Evolutionary conservation across 2,329 filamentous ascomycete genomes (phyloP).

Genomic region (Geosmithia flava): DNA sequence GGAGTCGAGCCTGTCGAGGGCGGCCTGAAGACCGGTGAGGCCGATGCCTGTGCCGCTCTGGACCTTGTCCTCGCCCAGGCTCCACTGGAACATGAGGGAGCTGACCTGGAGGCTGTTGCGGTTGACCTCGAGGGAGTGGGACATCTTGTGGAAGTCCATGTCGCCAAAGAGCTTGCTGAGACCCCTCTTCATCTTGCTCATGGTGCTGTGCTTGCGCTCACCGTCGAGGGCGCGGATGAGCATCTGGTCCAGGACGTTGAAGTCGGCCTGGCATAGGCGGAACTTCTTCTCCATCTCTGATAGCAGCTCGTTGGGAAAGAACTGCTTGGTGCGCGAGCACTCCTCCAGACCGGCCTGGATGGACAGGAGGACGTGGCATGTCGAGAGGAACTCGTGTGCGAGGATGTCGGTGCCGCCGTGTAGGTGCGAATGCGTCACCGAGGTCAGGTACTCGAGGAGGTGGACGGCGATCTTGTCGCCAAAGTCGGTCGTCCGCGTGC

Average conservation of each 20-base stretch:
- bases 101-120: slow-evolving; percentile 52
- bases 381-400: slow-evolving; percentile 54
- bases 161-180: slow-evolving; percentile 53
- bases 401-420: slow-evolving; percentile 45
- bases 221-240: slow-evolving; percentile 48
- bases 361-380: slow-evolving; percentile 53
- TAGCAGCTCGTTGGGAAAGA: slow-evolving; percentile 46
- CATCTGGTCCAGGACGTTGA: slow-evolving; percentile 51
- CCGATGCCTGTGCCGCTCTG: slow-evolving; percentile 52
- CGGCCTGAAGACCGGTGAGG: slow-evolving; percentile 54
- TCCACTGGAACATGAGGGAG: slow-evolving; percentile 53
- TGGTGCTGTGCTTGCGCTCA: slow-evolving; percentile 42
- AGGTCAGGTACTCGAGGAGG: slow-evolving; percentile 51
- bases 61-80: slow-evolving; percentile 42
- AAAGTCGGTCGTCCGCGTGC: slow-evolving; percentile 43
- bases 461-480: slow-evolving; percentile 53
- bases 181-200: slow-evolving; percentile 46
- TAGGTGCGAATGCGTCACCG: slow-evolving; percentile 33
- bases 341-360: slow-evolving; percentile 54
- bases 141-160: slow-evolving; percentile 48
- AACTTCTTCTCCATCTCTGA: slow-evolving; percentile 55
- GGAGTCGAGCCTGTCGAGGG: slow-evolving; percentile 33
- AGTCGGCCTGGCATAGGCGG: slow-evolving; percentile 46
- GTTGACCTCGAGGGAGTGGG: slow-evolving; percentile 40
- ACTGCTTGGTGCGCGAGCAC: slow-evolving; percentile 32